phyloP scores from a whole-genome alignment of 2,329 filamentous ascomycete genomes.

The Zopfia rhizophila region DNA sequence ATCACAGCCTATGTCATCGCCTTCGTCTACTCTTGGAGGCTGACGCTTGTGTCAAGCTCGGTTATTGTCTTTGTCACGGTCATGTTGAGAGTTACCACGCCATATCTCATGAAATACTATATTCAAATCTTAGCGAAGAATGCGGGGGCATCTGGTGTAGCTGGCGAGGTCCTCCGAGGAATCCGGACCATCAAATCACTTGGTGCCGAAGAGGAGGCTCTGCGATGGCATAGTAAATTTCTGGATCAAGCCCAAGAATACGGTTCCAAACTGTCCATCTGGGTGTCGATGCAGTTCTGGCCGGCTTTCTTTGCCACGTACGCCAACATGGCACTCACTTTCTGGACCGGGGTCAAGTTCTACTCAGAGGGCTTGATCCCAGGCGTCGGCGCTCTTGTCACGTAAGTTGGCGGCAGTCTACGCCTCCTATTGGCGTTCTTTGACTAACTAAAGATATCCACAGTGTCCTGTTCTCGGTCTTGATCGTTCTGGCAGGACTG shows the following conservation, averaged over 20 bases:
- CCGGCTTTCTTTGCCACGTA: constrained; percentile 8
- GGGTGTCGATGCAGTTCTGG: constrained; percentile 14
- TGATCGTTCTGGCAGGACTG: constrained; percentile 20
- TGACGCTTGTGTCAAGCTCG: constrained; percentile 58
- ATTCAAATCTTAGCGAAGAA: constrained; percentile 1
- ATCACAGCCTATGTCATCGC: constrained; percentile 57
- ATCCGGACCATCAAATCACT: constrained; percentile 12
- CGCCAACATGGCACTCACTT: constrained; percentile 16
- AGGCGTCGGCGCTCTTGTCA: constrained; percentile 13
- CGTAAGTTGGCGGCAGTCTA: no score
- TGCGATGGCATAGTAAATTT: constrained; percentile 9
- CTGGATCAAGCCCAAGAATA: constrained; percentile 7
- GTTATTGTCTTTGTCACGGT: constrained; percentile 22
- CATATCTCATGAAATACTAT: constrained; percentile 7
- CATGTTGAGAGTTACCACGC: constrained; percentile 2
- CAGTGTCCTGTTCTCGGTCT: constrained; percentile 19
- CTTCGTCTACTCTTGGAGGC: constrained; percentile 59
- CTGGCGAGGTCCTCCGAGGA: constrained; percentile 5
- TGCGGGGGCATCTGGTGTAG: constrained; percentile 5
- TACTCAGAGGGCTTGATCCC: constrained; percentile 7
- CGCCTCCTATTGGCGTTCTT: neutral
- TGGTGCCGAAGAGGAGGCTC: constrained; percentile 11
- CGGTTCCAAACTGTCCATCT: constrained; percentile 12
- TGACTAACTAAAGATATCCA: neutral
- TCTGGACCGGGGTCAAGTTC: constrained; percentile 15